These are phyloP conservation scores for Zopfia rhizophila DNA, from an alignment of 2,329 filamentous ascomycete genomes.

Conservation along the genomic window DNA sequence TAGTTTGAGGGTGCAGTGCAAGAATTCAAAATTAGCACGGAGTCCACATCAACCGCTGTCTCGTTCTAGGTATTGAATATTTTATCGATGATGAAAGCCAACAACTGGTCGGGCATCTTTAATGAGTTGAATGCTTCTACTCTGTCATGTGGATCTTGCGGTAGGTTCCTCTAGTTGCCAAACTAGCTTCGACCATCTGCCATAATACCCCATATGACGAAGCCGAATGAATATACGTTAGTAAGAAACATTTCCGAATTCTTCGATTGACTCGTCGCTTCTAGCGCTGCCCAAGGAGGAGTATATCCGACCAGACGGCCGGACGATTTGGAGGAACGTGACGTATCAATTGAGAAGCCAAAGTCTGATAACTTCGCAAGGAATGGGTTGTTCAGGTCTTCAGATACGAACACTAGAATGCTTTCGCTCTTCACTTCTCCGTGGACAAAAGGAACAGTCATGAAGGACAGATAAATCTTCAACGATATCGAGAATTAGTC, in stretches of 20 bases:
- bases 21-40: too few species aligned
- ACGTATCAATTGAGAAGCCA: constrained; percentile 20
- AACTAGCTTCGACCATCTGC: too few species aligned
- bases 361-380: constrained; percentile 22
- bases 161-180: too few species aligned
- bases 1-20: too few species aligned
- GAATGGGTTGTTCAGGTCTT: constrained; percentile 3
- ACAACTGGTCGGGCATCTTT: too few species aligned
- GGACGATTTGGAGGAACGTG: constrained; percentile 1
- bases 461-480: constrained; percentile 17
- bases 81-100: too few species aligned
- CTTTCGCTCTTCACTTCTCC: constrained; percentile 26
- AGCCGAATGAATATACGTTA: constrained; percentile 21
- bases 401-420: constrained; percentile 18
- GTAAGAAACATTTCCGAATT: constrained; percentile 15
- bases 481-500: constrained; percentile 22
- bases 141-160: too few species aligned
- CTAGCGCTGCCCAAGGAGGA: too few species aligned
- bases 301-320: constrained; percentile 16
- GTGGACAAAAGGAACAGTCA: constrained; percentile 19
- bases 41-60: too few species aligned
- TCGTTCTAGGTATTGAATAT: too few species aligned
- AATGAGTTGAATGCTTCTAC: too few species aligned
- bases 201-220: constrained; percentile 21
- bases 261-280: constrained; percentile 6